Evolutionary conservation across 257 asterid genomes (phyloP).

Genomic region (Rhazya stricta): DNA sequence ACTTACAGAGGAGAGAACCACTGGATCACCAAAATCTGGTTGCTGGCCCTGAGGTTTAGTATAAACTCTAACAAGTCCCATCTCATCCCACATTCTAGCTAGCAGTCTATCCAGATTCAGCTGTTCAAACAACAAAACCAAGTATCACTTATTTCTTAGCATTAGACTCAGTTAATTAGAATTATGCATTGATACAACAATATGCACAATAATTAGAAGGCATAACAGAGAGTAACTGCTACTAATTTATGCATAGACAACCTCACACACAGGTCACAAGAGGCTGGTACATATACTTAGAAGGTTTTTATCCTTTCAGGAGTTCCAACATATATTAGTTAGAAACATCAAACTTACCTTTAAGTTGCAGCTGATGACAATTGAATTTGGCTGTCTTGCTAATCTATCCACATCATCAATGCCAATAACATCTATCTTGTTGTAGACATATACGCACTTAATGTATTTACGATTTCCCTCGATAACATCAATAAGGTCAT

Average conservation of each 20-base stretch:
- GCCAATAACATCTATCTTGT: conserved; percentile 96
- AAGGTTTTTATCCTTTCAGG: not conserved
- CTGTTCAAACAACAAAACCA: conserved; percentile 40
- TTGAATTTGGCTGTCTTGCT: conserved; percentile 87
- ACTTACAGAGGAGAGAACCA: conserved; percentile 66
- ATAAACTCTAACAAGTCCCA: conserved; percentile 56
- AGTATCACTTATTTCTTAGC: not conserved
- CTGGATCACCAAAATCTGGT: conserved; percentile 94
- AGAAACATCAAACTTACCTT: conserved; percentile 40
- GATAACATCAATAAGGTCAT: conserved; percentile 93
- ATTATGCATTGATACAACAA: not conserved
- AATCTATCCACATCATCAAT: conserved; percentile 95
- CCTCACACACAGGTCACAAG: not conserved
- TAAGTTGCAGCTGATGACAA: conserved; percentile 91
- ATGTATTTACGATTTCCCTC: conserved; percentile 98
- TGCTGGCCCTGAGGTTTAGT: conserved; percentile 99
- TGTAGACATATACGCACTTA: conserved; percentile 92
- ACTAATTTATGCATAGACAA: not conserved
- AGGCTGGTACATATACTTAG: not conserved
- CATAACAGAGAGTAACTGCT: too few relatives aligned
- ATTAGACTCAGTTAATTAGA: not conserved
- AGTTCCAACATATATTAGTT: not conserved
- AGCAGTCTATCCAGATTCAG: conserved; percentile 45
- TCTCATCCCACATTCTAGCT: conserved; percentile 27
- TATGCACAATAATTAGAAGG: too few relatives aligned